Base-by-base conservation (phyloP, 2,329 filamentous ascomycete species). In the Epichloe typhina region DNA sequence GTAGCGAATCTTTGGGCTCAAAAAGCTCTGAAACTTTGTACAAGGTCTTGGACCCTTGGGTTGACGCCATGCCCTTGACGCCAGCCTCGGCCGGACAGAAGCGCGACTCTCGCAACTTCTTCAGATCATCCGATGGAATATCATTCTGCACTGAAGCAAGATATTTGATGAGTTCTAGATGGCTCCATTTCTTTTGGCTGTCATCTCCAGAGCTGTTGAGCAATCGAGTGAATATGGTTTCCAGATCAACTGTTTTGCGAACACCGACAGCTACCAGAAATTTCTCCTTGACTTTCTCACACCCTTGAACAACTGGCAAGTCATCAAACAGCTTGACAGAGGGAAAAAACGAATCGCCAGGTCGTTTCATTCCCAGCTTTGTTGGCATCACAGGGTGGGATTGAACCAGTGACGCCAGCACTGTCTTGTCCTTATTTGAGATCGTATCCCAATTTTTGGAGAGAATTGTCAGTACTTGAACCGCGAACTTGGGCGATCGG, bases 301-400 rank as follows among this genome's bases (percentile, higher is more conserved):
- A 81, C 12, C 80, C 81, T 56, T 83, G 79, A 2, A 97, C 82
- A 12, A 84, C 83, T 0, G 93, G 90, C 15, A 98, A 72, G 63
- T 98, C 93, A 54, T 96, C 89, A 61, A 98, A 98, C 0, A 98
- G 72, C 64, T 88, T 93, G 38, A 98, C 93, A n/a, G 81, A 85
- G 2, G 87, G 82, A 61, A 98, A 96, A 66, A 96, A 98, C 0
- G 93, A 83, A 56, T 97, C 89, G 3, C 73, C 70, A 4, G 93
- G 93, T 57, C 79, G 86, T 58, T 75, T 84, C 90, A 98, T 94
- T 7, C 93, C 93, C 56, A 83, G 69, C 63, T 88, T 96, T 0
- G 93, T 97, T 0, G 93, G 93, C 62, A 98, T 87, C 31, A 95
- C 78, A 0, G 88, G 78, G 47, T 84, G 75, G 2, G 76, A 70